Evolutionary conservation across 1,284 basidiomycete genomes (phyloP).

Genomic region (Ceratobasidium sp.): DNA sequence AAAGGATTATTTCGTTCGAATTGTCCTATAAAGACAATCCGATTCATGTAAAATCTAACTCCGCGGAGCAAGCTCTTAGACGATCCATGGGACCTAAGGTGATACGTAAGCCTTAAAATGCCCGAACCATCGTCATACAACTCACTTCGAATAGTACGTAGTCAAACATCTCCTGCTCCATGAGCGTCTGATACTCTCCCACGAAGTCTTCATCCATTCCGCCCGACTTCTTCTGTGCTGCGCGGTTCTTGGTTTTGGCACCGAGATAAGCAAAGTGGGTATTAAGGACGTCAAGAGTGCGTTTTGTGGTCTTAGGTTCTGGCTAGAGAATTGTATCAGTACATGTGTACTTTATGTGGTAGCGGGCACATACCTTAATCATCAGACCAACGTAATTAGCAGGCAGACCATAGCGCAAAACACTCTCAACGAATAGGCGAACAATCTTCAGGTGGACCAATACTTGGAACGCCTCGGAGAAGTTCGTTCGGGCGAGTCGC

Average conservation of each 20-base stretch:
- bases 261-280: conserved; percentile 86
- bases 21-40: conserved; percentile 25
- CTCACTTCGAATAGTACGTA: conserved; percentile 84
- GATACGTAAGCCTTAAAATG: not conserved
- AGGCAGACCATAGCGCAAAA: conserved; percentile 95
- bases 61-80: conserved; percentile 51
- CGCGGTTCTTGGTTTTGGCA: conserved; percentile 70
- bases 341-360: not conserved
- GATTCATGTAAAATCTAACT: conserved; percentile 13
- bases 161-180: conserved; percentile 95
- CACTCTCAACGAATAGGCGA: conserved; percentile 94
- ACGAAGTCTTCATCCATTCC: conserved; percentile 72
- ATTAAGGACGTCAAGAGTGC: conserved; percentile 81
- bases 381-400: conserved; percentile 89
- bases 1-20: conserved; percentile 31
- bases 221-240: conserved; percentile 61
- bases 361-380: conserved; percentile 76
- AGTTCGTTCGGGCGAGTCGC: conserved; percentile 94
- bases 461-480: conserved; percentile 96
- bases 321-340: conserved; percentile 68
- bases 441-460: conserved; percentile 95
- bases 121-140: not conserved
- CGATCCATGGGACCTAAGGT: conserved; percentile 79
- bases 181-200: conserved; percentile 90
- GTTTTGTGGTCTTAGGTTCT: conserved; percentile 87